Evolutionary conservation across 2,329 filamentous ascomycete species (phyloP), one percentile per base, ranked within the genome.

Genomic region (Elsinoe necatrix): DNA sequence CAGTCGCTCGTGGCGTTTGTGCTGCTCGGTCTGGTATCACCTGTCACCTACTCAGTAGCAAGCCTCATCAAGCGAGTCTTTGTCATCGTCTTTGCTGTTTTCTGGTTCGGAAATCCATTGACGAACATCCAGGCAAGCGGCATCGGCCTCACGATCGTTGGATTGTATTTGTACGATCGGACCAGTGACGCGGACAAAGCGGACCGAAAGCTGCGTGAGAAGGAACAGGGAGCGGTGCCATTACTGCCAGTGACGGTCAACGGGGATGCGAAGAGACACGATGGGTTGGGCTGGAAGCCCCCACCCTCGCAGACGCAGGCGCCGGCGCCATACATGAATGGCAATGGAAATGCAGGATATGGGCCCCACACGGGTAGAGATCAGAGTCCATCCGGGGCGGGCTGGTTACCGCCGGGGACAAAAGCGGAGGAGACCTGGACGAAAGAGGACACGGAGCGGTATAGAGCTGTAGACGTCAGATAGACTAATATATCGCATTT

Each of bases 31-130:
- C 87, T 95, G 76, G 87, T 97, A 11, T 95, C 90, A 0, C 93
- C 93, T 0, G 93, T 98, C 35, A 97, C 93, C 0, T 98, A 98
- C 74, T 95, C 89, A 0, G 92, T 98, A 35, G 93, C 93, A 34
- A 95, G 87, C 57, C 77, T 98, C 60, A 93, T 98, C 72, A 98
- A 98, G 75, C 86, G 93, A 50, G 93, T 98, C 11, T 96, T 95
- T 67, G 92, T 98, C 66, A 95, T 98, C 64, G 82, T 93, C 58
- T 86, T 95, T 64, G 90, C 93, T 5, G 92, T 98, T 60, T 75
- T 97, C 63, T 98, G 93, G 93, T 98, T 97, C 73, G 86, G 89
- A 61, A 96, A 85, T 70, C 82, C 86, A 1, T 95, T 93, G 29
- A 96, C 89, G 4, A 79, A 77, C 14, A 71, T 95, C 14, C 93